Base-by-base conservation (phyloP, 306 rosid species). In the Quercus dentata region DNA sequence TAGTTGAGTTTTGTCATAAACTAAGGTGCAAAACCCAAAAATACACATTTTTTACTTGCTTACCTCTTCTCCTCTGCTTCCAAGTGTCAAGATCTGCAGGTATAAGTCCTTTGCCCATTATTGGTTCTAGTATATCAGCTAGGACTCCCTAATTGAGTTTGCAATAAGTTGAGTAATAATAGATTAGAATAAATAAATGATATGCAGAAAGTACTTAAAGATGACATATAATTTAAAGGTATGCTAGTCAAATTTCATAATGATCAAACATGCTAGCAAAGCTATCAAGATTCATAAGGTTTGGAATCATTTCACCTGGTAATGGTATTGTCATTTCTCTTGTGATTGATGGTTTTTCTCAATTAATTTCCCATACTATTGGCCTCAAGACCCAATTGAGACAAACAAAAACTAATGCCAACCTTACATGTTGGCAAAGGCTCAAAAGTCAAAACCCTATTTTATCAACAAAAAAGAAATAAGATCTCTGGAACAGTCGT, bases 31-130 rank as follows among this genome's bases (percentile, higher is more conserved):
- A 72, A 72, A 7, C 33, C 56, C 28, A 61, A 13, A 44, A 21
- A 28, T 15, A 49, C 44, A 35, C 1, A 18, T 18, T 28, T 49
- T 33, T 25, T 77, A 82, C 72, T 78, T 67, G 65, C 86, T 83
- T 78, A 94, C 99, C 97, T 92, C 97, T 90, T 90, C 99, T 94
- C 84, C 99, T 86, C 80, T 82, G 89, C 90, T 92, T 94, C 99
- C 99, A 94, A 57, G 99, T 94, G 65, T 86, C 97, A 85, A 94
- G 94, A 84, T 33, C 38, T 33, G 38, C 38, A 33, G 38, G 99
- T 80, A 94, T 94, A 75, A 94, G 99, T 78, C 99, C 99, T 84
- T 94, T 94, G 46, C 99, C 99, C 7, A 33, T 33, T 33, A 33
- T 5, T 33, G 38, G 38, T 76, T 94, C 99, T 23, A 94, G 93